Evolutionary conservation across 1,284 basidiomycete species (phyloP).

Genomic region (Ceratobasidium sp.): DNA sequence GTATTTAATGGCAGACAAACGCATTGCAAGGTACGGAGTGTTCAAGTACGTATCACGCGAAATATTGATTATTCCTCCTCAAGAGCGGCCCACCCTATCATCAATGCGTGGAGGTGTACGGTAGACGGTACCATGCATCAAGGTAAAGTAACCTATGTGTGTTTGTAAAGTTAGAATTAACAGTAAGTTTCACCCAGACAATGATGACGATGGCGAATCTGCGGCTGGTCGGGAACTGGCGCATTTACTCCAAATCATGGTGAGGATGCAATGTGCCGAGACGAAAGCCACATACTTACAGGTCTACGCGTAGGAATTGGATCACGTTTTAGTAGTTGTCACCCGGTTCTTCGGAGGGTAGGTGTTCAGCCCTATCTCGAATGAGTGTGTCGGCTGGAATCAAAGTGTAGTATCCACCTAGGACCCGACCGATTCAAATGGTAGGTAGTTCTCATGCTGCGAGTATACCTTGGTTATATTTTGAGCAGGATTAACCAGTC

Average conservation of each 20-base stretch:
- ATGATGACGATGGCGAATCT: conserved; percentile 91
- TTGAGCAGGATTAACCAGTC: conserved; percentile 44
- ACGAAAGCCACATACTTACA: neutral
- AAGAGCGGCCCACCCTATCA: conserved; percentile 83
- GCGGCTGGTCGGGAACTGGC: conserved; percentile 86
- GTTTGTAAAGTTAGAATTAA: too few relatives aligned
- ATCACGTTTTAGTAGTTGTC: conserved; percentile 69
- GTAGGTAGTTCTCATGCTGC: too few relatives aligned
- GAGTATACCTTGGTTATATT: too few relatives aligned
- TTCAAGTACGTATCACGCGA: too few relatives aligned
- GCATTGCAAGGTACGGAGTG: conserved; percentile 60
- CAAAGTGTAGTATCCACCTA: conserved; percentile 39
- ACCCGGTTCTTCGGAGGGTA: conserved; percentile 45
- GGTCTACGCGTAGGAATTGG: conserved; percentile 58
- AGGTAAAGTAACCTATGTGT: conserved; percentile 62
- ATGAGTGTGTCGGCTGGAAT: neutral
- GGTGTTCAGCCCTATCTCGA: neutral
- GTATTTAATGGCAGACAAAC: conserved; percentile 72
- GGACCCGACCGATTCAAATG: conserved; percentile 43
- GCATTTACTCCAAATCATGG: conserved; percentile 86
- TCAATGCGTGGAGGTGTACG: conserved; percentile 85
- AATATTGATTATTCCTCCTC: neutral
- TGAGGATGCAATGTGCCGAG: conserved; percentile 46
- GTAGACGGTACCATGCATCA: conserved; percentile 70
- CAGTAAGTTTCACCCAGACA: conserved; percentile 66